These are phyloP conservation scores for Rhizopus stolonifer DNA, from an alignment of 371 early-diverging fungal species.

Conservation along the genomic window DNA sequence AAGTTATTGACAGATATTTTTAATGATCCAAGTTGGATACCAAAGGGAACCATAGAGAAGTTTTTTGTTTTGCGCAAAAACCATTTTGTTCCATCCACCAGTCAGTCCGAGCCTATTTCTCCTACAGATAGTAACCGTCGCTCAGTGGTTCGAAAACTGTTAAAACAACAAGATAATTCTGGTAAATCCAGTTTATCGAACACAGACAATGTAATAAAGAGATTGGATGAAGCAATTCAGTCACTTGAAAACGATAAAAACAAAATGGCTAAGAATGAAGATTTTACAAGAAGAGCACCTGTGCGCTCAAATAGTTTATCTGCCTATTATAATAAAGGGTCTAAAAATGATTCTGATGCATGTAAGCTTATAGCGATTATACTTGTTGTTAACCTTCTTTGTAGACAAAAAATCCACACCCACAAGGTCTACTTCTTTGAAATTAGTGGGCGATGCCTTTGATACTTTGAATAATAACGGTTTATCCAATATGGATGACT, in stretches of 20 bases:
- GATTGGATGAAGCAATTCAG: conserved; percentile 28
- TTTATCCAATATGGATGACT: conserved; percentile 41
- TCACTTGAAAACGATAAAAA: conserved; percentile 27
- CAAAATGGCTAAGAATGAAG: conserved; percentile 4
- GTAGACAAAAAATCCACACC: background rate
- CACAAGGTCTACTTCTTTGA: conserved; percentile 23
- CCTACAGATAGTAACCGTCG: conserved; percentile 1
- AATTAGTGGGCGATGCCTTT: conserved; percentile 19
- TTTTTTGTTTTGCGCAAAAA: conserved; percentile 33
- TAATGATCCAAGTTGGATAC: conserved; percentile 17
- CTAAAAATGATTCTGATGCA: too few species aligned
- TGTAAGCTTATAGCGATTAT: too few species aligned
- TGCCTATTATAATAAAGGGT: background rate
- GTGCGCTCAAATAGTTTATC: conserved; percentile 19
- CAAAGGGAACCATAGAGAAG: conserved; percentile 34
- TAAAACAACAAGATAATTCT: background rate
- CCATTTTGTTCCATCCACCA: background rate
- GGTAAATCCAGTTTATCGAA: conserved; percentile 1
- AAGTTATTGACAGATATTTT: conserved; percentile 18
- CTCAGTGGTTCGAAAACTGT: conserved; percentile 2
- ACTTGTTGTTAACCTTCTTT: too few species aligned
- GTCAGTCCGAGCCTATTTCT: background rate
- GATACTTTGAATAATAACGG: conserved; percentile 13
- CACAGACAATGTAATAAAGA: conserved; percentile 24
- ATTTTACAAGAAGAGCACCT: background rate